These are phyloP conservation scores for Malbranchea zuffiana DNA, from an alignment of 2,329 filamentous ascomycete species.

Conservation along the genomic window DNA sequence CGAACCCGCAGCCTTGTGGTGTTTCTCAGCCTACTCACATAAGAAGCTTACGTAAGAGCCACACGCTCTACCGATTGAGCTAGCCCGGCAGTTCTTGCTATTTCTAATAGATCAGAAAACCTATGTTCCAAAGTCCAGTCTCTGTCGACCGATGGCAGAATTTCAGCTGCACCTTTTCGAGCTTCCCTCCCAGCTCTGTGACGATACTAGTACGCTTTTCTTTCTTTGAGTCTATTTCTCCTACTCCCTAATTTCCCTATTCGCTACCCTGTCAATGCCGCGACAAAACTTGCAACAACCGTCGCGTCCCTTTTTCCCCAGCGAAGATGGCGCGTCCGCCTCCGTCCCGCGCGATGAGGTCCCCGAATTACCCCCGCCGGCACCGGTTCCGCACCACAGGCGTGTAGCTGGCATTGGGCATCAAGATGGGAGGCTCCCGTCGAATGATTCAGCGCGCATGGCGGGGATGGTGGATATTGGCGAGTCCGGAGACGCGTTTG, in stretches of 20 bases:
- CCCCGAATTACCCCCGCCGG: constrained; percentile 1
- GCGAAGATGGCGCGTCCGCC: constrained; percentile 15
- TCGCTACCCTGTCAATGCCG: constrained; percentile 10
- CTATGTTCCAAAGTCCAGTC: too few relatives aligned
- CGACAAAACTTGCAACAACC: constrained; percentile 8
- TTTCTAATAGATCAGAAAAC: too few relatives aligned
- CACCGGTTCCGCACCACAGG: constrained; percentile 1
- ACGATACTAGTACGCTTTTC: too few relatives aligned
- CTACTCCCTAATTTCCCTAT: too few relatives aligned
- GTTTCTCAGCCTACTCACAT: not conserved
- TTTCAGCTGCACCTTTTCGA: too few relatives aligned
- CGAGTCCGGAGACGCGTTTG: not conserved
- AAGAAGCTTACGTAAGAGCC: constrained; percentile 32
- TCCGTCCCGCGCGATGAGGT: constrained; percentile 11
- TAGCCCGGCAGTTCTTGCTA: constrained; percentile 33
- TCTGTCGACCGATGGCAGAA: too few relatives aligned
- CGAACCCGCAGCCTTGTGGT: constrained; percentile 32
- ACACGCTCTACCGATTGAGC: constrained; percentile 43
- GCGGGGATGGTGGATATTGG: not conserved
- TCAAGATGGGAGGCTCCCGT: not conserved
- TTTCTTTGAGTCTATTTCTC: too few relatives aligned
- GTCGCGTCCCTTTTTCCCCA: constrained; percentile 9
- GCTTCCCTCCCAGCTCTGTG: too few relatives aligned
- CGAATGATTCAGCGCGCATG: not conserved
- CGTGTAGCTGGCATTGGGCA: not conserved